These are phyloP conservation scores for Geranomyces variabilis DNA, from an alignment of 192 early-diverging fungal species.

Conservation along the genomic window DNA sequence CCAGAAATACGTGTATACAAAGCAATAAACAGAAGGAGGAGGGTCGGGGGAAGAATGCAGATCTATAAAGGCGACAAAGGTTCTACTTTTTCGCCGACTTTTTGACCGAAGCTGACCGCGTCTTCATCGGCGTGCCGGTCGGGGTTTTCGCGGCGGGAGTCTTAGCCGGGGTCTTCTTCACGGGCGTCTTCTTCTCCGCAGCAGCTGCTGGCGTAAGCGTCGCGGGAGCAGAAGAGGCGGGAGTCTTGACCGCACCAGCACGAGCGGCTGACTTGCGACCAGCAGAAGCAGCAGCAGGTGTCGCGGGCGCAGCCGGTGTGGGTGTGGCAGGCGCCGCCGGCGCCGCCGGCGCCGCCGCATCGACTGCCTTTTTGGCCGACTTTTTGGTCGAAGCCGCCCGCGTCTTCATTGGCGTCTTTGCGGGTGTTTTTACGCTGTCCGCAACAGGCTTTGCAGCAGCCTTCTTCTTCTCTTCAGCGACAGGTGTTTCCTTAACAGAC, in stretches of 20 bases:
- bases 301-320: neutral
- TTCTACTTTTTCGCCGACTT: too few relatives aligned
- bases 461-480: neutral
- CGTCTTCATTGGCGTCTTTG: neutral
- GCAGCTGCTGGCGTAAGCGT: neutral
- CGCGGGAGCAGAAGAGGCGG: neutral
- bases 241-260: neutral
- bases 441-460: too few relatives aligned
- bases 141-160: neutral
- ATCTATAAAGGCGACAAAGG: too few relatives aligned
- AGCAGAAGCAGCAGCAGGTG: neutral
- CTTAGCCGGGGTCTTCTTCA: neutral
- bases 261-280: neutral
- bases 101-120: too few relatives aligned
- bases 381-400: neutral
- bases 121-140: too few relatives aligned
- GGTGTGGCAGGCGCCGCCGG: too few relatives aligned
- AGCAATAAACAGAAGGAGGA: too few relatives aligned
- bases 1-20: too few relatives aligned
- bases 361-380: neutral
- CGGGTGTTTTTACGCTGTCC: neutral
- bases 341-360: neutral
- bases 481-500: neutral
- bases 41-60: too few relatives aligned
- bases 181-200: constrained; percentile 1